phyloP scores from a whole-genome alignment of 768 basidiomycete species.

The Rhizopogon vinicolor region DNA sequence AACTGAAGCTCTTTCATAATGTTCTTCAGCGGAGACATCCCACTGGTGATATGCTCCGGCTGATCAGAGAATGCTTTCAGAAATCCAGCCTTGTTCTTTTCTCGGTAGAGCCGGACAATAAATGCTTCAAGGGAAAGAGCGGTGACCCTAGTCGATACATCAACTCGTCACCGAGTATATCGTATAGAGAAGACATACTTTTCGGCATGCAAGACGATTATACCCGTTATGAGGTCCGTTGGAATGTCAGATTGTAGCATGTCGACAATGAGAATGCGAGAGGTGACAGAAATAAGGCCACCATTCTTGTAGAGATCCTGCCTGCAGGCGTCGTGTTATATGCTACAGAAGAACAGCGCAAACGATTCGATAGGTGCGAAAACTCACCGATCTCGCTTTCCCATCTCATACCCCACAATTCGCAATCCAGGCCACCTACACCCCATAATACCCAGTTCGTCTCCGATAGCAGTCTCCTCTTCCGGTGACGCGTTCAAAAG shows the following conservation, averaged over 20 bases:
- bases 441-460: constrained; percentile 90
- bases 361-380: background rate
- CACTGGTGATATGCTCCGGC: constrained; percentile 91
- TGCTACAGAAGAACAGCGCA: background rate
- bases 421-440: constrained; percentile 83
- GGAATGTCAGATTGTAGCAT: constrained; percentile 88
- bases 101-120: constrained; percentile 85
- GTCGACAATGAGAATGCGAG: constrained; percentile 91
- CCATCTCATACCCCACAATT: constrained; percentile 78
- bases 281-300: constrained; percentile 88
- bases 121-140: constrained; percentile 87
- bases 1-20: constrained; percentile 93
- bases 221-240: constrained; percentile 79
- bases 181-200: constrained; percentile 41
- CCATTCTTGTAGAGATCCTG: constrained; percentile 84
- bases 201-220: constrained; percentile 90
- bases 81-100: constrained; percentile 87
- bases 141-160: constrained; percentile 57
- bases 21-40: constrained; percentile 85
- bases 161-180: background rate
- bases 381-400: constrained; percentile 72
- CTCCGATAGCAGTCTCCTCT: constrained; percentile 88
- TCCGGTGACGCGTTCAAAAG: constrained; percentile 81
- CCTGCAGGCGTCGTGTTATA: constrained; percentile 34
- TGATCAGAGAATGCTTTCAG: constrained; percentile 97